A percentile compares a stretch with the other conserved stretches of the same genome.
Evolutionary conservation across 805 yeast genomes (phyloP).

Genomic region (Saccharomyces jurei): DNA sequence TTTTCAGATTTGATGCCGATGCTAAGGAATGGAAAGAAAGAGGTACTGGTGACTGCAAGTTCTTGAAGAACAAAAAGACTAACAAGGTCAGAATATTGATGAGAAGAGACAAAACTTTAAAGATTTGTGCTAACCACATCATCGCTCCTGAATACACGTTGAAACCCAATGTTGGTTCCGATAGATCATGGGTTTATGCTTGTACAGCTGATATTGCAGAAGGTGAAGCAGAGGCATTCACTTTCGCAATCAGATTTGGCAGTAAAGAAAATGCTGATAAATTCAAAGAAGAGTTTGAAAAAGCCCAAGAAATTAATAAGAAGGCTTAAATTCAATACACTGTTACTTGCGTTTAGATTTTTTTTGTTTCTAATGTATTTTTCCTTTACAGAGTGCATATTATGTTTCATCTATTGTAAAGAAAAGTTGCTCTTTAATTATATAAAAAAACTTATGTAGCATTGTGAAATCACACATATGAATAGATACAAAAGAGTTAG

Average conservation of each 20-base stretch:
- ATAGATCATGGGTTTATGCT: slow-evolving; percentile 95
- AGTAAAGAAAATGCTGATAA: slow-evolving; percentile 88
- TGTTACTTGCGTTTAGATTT: neutral
- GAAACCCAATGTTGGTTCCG: slow-evolving; percentile 91
- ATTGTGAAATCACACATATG: neutral
- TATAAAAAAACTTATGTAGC: neutral
- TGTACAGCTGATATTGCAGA: slow-evolving; percentile 93
- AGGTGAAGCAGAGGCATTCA: slow-evolving; percentile 92
- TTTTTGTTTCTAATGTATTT: neutral
- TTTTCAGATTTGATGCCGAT: slow-evolving; percentile 82
- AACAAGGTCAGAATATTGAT: slow-evolving; percentile 83
- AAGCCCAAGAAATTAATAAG: slow-evolving; percentile 68
- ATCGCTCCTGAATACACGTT: slow-evolving; percentile 73
- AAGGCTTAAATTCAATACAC: slow-evolving; percentile 10
- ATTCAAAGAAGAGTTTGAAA: slow-evolving; percentile 86
- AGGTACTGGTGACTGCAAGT: slow-evolving; percentile 97
- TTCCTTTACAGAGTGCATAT: neutral
- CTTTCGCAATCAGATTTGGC: slow-evolving; percentile 93
- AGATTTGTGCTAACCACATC: slow-evolving; percentile 95
- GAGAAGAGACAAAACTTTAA: slow-evolving; percentile 98
- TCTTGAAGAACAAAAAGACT: slow-evolving; percentile 78
- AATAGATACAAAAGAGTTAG: neutral
- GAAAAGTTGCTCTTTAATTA: neutral
- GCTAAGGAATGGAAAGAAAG: slow-evolving; percentile 97
- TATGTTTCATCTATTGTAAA: neutral